These are phyloP conservation scores for Trichosanthes truncata DNA, from an alignment of 306 rosid genomes.

Conservation along the genomic window DNA sequence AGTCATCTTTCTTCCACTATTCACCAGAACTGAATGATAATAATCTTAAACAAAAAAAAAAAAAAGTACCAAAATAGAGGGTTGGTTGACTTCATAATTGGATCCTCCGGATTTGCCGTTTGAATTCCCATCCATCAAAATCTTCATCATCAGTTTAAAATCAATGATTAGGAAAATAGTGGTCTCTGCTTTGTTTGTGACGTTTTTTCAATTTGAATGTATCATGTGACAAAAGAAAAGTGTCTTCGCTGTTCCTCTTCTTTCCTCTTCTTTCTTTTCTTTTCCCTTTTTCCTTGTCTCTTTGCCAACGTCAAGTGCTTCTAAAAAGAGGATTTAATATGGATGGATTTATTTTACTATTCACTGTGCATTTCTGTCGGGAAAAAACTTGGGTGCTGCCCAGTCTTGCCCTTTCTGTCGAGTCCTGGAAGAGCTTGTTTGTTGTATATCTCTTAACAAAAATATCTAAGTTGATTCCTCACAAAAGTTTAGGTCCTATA, in stretches of 20 bases:
- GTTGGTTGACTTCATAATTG: not conserved
- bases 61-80: not conserved
- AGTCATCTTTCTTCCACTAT: not conserved
- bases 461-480: no score
- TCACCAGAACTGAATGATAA: not conserved
- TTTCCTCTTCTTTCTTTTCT: not conserved
- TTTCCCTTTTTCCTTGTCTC: not conserved
- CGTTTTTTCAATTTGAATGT: not conserved
- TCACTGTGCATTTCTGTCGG: no score
- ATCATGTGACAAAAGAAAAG: slow-evolving; percentile 3
- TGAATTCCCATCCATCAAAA: not conserved
- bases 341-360: no score
- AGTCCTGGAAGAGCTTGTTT: no score
- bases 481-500: no score
- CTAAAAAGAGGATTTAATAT: not conserved
- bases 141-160: not conserved
- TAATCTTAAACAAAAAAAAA: not conserved
- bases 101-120: not conserved
- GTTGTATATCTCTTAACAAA: no score
- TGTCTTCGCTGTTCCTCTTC: not conserved
- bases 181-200: not conserved
- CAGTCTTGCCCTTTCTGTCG: no score
- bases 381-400: no score
- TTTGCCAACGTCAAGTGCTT: not conserved
- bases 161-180: not conserved